These are phyloP conservation scores for Pleurotus tuber-regium DNA, from an alignment of 768 basidiomycete species.

Conservation along the genomic window DNA sequence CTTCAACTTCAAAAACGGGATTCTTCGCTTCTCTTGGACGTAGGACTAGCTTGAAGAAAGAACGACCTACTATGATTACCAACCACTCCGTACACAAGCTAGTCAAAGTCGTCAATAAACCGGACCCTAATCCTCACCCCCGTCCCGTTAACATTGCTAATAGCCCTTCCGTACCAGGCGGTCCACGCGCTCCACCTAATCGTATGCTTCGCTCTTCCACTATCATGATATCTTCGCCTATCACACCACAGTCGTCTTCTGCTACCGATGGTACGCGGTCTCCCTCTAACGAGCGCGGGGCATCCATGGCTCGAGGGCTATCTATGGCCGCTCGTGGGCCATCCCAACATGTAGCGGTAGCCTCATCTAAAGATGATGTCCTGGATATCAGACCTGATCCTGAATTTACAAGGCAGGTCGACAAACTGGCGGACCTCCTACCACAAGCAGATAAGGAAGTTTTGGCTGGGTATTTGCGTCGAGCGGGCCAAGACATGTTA, in stretches of 20 bases:
- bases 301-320: slow-evolving; percentile 33
- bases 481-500: slow-evolving; percentile 75
- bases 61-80: slow-evolving; percentile 17
- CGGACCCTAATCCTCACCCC: slow-evolving; percentile 11
- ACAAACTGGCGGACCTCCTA: slow-evolving; percentile 66
- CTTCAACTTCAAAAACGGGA: slow-evolving; percentile 42
- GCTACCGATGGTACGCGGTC: slow-evolving; percentile 14
- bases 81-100: slow-evolving; percentile 33
- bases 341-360: slow-evolving; percentile 10
- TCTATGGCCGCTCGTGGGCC: slow-evolving; percentile 32
- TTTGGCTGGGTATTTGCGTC: slow-evolving; percentile 68
- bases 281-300: slow-evolving; percentile 21
- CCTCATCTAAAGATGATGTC: slow-evolving; percentile 16
- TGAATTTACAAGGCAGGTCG: slow-evolving; percentile 66
- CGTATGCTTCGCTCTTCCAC: slow-evolving; percentile 69
- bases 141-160: slow-evolving; percentile 25
- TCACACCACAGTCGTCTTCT: slow-evolving; percentile 21
- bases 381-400: slow-evolving; percentile 39
- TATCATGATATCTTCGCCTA: slow-evolving; percentile 41
- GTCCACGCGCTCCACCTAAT: slow-evolving; percentile 66
- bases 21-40: slow-evolving; percentile 78
- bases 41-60: slow-evolving; percentile 56
- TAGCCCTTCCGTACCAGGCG: slow-evolving; percentile 64
- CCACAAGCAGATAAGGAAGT: slow-evolving; percentile 70
- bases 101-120: slow-evolving; percentile 30